Evolutionary conservation across 108 stramenopile species (phyloP), one percentile per base, ranked within the genome.

Genomic region (Nannochloropsis salina): DNA sequence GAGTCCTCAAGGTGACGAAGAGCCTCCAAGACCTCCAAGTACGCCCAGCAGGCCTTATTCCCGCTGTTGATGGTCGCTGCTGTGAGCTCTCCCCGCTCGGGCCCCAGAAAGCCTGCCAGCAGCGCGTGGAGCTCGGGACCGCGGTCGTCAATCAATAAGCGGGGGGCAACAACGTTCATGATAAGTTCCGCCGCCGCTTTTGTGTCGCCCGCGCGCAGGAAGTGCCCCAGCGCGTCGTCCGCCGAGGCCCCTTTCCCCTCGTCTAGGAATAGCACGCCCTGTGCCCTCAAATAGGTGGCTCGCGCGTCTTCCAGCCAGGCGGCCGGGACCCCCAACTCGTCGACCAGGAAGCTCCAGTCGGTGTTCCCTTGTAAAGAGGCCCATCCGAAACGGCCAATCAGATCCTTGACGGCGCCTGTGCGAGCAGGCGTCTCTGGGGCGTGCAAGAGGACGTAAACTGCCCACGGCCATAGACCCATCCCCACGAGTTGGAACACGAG

Each of bases 381-480:
- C 15, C 61, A 83, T 9, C 87, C 87, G 42, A 86, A 85, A 41
- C 87, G 82, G 20, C 86, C 82, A 42, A 88, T 85, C 22, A 88
- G 83, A 22, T 88, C 87, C 44, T 83, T 82, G 10, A 82, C 86
- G 41, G 82, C 86, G 42, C 5, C 42, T 41, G 81, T 42, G 20
- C 87, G 44, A 9, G 40, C 87, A 12, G 45, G 10, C 83, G 80
- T 83, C 10, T 85, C 87, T 85, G 82, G 85, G 20, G 12, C 83
- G 9, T 85, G 85, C 42, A 88, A 22, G 44, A 83, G 15, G 18
- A 88, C 86, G 83, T 87, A 88, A 15, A 86, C 86, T 12, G 88
- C 88, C 88, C 88, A 88, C 85, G 86, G 51, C 88, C 88, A 88
- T 43, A 88, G 47, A 3, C 82, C 88, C 83, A 42, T 84, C 20